These are phyloP conservation scores for Eucalyptus polyanthemos DNA, from an alignment of 345 rosid genomes.

Conservation along the genomic window DNA sequence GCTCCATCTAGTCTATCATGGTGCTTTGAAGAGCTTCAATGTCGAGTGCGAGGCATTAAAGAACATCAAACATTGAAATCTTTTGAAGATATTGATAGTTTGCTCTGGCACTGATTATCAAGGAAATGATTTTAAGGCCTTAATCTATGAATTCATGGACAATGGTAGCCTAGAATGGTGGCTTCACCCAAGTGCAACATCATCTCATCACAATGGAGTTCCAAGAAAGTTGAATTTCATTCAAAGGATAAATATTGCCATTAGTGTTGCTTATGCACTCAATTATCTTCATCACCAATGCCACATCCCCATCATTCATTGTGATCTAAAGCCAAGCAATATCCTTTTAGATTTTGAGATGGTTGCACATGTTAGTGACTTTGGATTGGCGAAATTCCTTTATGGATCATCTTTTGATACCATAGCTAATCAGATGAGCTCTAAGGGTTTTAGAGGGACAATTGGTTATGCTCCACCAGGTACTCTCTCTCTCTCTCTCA, in stretches of 20 bases:
- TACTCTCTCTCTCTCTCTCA: not conserved
- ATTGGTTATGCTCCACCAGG: not conserved
- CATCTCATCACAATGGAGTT: not conserved
- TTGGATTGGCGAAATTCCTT: not conserved
- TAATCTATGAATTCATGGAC: not conserved
- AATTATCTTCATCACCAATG: not conserved
- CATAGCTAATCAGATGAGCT: not conserved
- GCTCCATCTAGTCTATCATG: not conserved
- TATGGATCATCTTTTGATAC: not conserved
- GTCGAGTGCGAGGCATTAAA: not conserved
- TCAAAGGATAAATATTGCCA: not conserved
- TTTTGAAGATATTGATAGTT: not conserved
- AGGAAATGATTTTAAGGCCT: not conserved
- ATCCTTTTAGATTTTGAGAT: not conserved
- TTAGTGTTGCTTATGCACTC: not conserved
- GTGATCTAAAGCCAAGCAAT: not conserved
- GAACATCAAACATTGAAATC: not conserved
- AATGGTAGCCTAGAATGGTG: not conserved
- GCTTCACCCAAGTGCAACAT: not conserved
- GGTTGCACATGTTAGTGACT: not conserved
- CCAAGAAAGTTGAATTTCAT: not conserved
- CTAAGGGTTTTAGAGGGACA: not conserved
- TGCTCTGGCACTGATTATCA: not conserved
- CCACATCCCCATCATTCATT: not conserved
- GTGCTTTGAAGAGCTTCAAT: not conserved